A percentile compares a stretch with the other conserved stretches of the same genome.
phyloP scores from a whole-genome alignment of 169 alveolate genomes.

The Toxoplasma gondii region DNA sequence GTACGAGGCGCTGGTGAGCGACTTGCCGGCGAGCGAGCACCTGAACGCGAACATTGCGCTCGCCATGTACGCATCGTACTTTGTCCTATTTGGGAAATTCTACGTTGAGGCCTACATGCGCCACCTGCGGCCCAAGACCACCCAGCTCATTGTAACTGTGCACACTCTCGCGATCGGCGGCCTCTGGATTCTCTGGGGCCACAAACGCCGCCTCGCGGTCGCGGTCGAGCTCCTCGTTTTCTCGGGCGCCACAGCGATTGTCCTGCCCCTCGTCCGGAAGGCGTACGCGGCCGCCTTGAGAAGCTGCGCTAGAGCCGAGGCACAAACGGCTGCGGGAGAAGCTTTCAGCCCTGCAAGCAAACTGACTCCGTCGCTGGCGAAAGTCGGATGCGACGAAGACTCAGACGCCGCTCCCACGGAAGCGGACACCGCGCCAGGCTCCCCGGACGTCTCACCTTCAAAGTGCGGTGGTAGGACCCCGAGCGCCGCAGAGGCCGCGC shows the following conservation, averaged over 20 bases:
- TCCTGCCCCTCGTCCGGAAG: conserved; percentile 39
- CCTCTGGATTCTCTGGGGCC: conserved; percentile 29
- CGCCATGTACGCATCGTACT: conserved; percentile 67
- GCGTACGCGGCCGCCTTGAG: conserved; percentile 36
- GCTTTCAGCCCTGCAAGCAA: background rate
- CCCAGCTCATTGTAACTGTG: conserved; percentile 46
- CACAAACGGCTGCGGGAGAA: background rate
- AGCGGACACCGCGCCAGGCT: background rate
- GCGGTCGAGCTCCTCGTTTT: conserved; percentile 20
- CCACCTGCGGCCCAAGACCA: conserved; percentile 56
- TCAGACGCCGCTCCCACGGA: background rate
- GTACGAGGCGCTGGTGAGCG: conserved; percentile 50
- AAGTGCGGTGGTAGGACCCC: background rate
- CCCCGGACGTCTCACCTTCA: background rate
- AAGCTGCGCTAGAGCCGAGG: conserved; percentile 24
- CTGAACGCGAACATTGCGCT: conserved; percentile 53
- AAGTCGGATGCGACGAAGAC: conserved; percentile 13
- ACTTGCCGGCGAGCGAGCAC: conserved; percentile 25
- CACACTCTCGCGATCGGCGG: conserved; percentile 61
- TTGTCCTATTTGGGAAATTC: conserved; percentile 65
- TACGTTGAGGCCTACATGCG: conserved; percentile 65
- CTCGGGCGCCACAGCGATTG: conserved; percentile 39
- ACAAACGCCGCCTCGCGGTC: background rate
- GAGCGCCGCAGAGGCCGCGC: background rate
- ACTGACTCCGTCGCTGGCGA: no score